Evolutionary conservation across 495 filamentous ascomycete species (phyloP).

Genomic region (Polyplosphaeria fusca): DNA sequence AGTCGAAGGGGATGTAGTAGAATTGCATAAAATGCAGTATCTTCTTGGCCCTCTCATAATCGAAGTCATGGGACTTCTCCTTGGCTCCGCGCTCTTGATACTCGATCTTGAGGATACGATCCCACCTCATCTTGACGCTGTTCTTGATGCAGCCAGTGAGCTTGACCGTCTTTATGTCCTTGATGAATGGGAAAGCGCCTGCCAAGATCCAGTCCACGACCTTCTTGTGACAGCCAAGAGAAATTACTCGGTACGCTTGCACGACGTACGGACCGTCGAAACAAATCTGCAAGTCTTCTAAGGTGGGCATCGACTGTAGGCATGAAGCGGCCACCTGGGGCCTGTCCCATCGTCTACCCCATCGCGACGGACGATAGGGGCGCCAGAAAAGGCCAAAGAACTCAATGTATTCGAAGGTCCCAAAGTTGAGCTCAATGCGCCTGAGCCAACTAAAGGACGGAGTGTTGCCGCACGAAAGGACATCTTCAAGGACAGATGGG

Average conservation of each 20-base stretch:
- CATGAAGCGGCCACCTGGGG: too few relatives aligned
- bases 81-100: not conserved
- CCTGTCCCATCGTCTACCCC: too few relatives aligned
- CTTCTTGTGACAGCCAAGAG: not conserved
- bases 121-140: conserved; percentile 3
- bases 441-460: conserved; percentile 1
- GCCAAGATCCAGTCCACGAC: conserved; percentile 9
- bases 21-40: too few relatives aligned
- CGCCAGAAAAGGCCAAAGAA: too few relatives aligned
- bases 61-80: not conserved
- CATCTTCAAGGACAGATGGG: not conserved
- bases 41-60: not conserved
- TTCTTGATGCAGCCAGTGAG: conserved; percentile 10
- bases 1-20: too few relatives aligned
- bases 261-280: not conserved
- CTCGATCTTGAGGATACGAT: not conserved
- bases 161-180: conserved; percentile 4
- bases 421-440: conserved; percentile 2
- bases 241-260: not conserved
- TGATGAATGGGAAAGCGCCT: conserved; percentile 12
- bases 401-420: not conserved
- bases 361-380: too few relatives aligned
- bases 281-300: not conserved
- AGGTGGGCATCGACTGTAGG: not conserved
- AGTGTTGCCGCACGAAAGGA: not conserved